Base-by-base conservation (phyloP, 129 eudicot genomes). In the Chrysanthemum makinoi region DNA sequence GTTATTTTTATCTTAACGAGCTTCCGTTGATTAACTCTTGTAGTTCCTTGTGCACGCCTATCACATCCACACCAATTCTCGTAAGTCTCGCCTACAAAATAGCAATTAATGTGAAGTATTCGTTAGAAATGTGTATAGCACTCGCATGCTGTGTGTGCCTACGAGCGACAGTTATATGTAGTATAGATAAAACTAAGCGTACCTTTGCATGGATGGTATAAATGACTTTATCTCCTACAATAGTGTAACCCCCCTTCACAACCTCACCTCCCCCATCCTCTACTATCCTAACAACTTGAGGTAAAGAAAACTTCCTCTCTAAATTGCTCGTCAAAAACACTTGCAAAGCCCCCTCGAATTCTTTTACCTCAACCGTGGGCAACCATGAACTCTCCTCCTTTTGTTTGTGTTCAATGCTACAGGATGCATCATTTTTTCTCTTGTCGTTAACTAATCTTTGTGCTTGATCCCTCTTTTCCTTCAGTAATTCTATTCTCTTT, bases 191-290 rank as follows among this genome's bases (percentile, higher is more conserved):
- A 51, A 52, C 17, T 71, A 3, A 3, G 14, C 18, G 6, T 18
- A 82, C 90, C 87, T 82, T 68, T 44, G 90, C 87, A 72, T 86
- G 85, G 50, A 83, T 60, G n/a, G 80, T 86, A 65, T 77, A 83
- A 74, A 73, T 49, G 80, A 77, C 74, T 62, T 81, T 80, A 26
- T 77, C 75, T 6, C 77, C 91, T 10, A 43, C 6, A 8, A 56
- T 57, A 6, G 85, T 70, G 53, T 59, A 17, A 44, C 65, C 79
- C 14, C 60, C 72, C 65, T 75, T 66, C 2, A 80, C 54, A 3
- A 86, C 80, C 53, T 83, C 80, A 68, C 75, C 77, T 74, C 91
- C 85, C 63, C 76, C 91, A 46, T 86, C 81, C 12, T 86, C 83
- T 50, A 83, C 72, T 12, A 77, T 65, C 5, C 65, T 48, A 3